phyloP scores from a whole-genome alignment of 768 basidiomycete species.

The Pleurotus djamor region DNA sequence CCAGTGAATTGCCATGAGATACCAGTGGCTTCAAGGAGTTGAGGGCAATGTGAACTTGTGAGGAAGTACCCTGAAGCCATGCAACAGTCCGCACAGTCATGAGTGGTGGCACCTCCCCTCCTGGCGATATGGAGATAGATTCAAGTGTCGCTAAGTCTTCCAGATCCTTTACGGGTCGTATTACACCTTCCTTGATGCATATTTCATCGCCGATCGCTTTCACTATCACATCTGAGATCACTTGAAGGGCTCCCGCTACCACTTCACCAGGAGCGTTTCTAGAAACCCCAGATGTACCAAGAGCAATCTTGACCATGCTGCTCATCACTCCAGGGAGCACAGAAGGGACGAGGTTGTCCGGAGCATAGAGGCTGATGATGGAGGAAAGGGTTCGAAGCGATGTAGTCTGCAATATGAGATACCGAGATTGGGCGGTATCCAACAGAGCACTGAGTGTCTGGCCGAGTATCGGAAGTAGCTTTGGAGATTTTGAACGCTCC shows the following conservation, averaged over 20 bases:
- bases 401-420: constrained; percentile 57
- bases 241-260: constrained; percentile 54
- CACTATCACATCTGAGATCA: constrained; percentile 54
- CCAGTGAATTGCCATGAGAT: constrained; percentile 68
- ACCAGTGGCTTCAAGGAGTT: constrained; percentile 71
- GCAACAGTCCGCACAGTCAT: constrained; percentile 59
- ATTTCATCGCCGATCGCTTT: constrained; percentile 65
- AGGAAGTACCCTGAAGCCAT: constrained; percentile 81
- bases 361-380: constrained; percentile 57
- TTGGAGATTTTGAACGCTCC: constrained; percentile 39
- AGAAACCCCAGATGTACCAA: constrained; percentile 50
- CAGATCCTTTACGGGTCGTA: constrained; percentile 53
- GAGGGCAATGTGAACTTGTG: constrained; percentile 82
- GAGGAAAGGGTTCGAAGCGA: constrained; percentile 59
- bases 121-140: constrained; percentile 14
- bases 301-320: constrained; percentile 66
- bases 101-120: constrained; percentile 18
- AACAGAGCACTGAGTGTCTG: constrained; percentile 81
- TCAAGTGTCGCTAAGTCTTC: constrained; percentile 54
- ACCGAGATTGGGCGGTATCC: constrained; percentile 48
- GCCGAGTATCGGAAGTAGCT: constrained; percentile 77
- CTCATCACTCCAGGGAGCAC: constrained; percentile 86
- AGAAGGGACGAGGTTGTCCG: constrained; percentile 53
- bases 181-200: constrained; percentile 59
- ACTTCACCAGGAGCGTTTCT: constrained; percentile 75